Evolutionary conservation across 805 yeast genomes (phyloP).

Genomic region (Nakazawaea wickerhamii): DNA sequence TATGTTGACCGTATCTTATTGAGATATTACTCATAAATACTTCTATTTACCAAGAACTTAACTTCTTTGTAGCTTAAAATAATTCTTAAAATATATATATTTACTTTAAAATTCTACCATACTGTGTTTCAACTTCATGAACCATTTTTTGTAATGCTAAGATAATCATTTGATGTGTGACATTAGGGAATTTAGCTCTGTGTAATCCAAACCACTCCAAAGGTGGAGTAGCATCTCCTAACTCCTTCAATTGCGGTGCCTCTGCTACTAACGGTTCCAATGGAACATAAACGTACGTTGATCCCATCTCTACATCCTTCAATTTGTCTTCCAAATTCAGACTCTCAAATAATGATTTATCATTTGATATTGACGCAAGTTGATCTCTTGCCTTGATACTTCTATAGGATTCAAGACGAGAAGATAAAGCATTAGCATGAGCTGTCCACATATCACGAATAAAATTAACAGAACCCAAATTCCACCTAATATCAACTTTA

Average conservation of each 20-base stretch:
- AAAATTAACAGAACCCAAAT: constrained; percentile 83
- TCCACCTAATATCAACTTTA: constrained; percentile 89
- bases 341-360: constrained; percentile 26
- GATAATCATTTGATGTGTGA: constrained; percentile 77
- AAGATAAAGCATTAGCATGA: constrained; percentile 67
- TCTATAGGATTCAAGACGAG: constrained; percentile 43
- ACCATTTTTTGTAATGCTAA: constrained; percentile 70
- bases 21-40: background rate
- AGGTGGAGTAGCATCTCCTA: constrained; percentile 98
- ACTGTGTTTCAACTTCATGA: constrained; percentile 55
- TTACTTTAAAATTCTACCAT: constrained; percentile 44
- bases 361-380: constrained; percentile 23
- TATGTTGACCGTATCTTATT: background rate
- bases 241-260: constrained; percentile 82
- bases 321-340: constrained; percentile 35
- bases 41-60: background rate
- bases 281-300: constrained; percentile 52
- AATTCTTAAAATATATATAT: constrained; percentile 20
- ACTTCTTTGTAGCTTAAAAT: background rate
- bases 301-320: constrained; percentile 42
- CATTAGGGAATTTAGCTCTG: constrained; percentile 76
- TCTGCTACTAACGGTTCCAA: constrained; percentile 75
- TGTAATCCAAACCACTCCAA: constrained; percentile 97
- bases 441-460: constrained; percentile 90
- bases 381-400: constrained; percentile 21